These are phyloP conservation scores for Nymphaea thermarum DNA, from an alignment of 164 flowering plant species.

Conservation along the genomic window DNA sequence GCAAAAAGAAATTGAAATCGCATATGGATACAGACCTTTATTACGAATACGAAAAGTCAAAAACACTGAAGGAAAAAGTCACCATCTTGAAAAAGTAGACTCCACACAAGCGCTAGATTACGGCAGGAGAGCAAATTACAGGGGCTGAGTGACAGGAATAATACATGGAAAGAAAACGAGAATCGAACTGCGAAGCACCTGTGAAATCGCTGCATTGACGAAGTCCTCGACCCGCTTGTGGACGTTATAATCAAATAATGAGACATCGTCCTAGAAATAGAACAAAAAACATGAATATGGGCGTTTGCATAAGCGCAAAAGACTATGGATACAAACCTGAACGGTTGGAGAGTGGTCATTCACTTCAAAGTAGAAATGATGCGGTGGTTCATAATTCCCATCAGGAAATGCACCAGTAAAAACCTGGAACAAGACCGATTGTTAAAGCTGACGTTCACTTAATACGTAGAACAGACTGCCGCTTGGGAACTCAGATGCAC, in stretches of 20 bases:
- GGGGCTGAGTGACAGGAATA: no score
- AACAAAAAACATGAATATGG: background rate
- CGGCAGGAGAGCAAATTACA: no score
- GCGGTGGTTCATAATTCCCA: constrained; percentile 50
- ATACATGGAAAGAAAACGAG: no score
- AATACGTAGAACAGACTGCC: no score
- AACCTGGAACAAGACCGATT: constrained; percentile 21
- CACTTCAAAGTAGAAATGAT: constrained; percentile 47
- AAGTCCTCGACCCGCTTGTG: constrained; percentile 83
- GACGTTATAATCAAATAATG: constrained; percentile 87
- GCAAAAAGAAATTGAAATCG: no score
- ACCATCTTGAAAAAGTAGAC: no score
- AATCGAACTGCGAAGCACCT: constrained; percentile 18
- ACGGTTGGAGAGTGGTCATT: constrained; percentile 43
- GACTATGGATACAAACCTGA: constrained; percentile 27
- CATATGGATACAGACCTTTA: no score
- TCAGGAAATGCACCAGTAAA: constrained; percentile 50
- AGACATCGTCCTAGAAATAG: constrained; percentile 30
- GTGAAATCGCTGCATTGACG: constrained; percentile 74
- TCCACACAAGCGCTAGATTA: no score
- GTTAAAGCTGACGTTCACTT: no score
- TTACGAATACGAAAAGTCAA: no score
- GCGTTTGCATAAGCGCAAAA: background rate
- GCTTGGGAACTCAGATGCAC: no score
- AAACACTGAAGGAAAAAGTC: no score